Percentiles rank a stretch among this genome's conserved stretches.
Conservation (phyloP, 768 basidiomycete species). For the Rhodosporidiobolus sp. region DNA sequence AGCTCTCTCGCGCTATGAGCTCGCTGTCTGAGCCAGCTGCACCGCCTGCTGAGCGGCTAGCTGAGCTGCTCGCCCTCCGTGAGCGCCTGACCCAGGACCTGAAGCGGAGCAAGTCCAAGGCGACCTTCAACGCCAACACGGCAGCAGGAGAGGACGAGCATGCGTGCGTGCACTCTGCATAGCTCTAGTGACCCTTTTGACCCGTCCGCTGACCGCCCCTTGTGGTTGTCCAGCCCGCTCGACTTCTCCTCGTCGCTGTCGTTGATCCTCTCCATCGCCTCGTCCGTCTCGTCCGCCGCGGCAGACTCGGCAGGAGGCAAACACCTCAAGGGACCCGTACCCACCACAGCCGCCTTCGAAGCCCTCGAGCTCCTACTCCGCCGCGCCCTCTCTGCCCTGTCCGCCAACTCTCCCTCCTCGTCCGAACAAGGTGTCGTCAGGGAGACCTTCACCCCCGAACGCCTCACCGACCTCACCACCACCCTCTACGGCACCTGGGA, state of each 20-base stretch:
- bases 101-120: slow-evolving; percentile 17
- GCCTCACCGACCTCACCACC: slow-evolving; percentile 6
- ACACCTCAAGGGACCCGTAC: background rate
- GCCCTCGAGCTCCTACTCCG: slow-evolving; percentile 30
- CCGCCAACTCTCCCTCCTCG: background rate
- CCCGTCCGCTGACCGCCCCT: background rate
- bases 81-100: slow-evolving; percentile 11
- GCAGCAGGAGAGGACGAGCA: background rate
- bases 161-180: background rate
- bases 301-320: background rate
- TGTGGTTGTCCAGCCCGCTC: background rate
- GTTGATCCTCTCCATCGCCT: slow-evolving; percentile 14
- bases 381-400: background rate
- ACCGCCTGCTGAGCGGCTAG: no score
- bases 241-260: slow-evolving; percentile 12
- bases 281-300: background rate
- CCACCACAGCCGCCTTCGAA: slow-evolving; percentile 25
- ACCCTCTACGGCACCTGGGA: slow-evolving; percentile 29
- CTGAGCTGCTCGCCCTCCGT: slow-evolving; percentile 10
- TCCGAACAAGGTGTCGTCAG: slow-evolving; percentile 7
- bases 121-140: no score
- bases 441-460: background rate
- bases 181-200: background rate
- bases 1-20: no score
- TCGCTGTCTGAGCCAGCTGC: no score